Evolutionary conservation across 306 rosid genomes (phyloP).

Genomic region (Medicago arabica): DNA sequence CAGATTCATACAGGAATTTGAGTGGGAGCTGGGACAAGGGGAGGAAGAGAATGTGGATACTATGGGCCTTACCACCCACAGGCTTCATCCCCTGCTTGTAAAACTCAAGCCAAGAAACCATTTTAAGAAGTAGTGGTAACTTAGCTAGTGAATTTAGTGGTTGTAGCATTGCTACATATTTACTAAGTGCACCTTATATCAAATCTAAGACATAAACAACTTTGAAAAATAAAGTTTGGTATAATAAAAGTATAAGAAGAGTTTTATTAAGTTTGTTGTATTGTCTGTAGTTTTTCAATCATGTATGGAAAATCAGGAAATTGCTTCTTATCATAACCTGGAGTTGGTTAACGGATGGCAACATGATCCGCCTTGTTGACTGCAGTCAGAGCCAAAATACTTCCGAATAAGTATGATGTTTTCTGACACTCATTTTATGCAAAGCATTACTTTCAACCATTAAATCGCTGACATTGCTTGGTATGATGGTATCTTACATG

Average conservation of each 20-base stretch:
- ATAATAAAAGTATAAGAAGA: neutral
- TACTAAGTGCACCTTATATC: neutral
- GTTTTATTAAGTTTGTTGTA: neutral
- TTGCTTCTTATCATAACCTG: neutral
- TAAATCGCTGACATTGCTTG: no score
- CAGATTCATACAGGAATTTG: constrained; percentile 76
- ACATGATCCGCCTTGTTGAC: neutral
- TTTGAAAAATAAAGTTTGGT: neutral
- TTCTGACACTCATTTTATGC: neutral
- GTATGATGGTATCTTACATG: no score
- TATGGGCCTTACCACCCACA: constrained; percentile 81
- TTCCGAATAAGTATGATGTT: neutral
- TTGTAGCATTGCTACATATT: constrained; percentile 13
- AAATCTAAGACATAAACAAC: neutral
- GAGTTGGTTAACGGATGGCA: neutral
- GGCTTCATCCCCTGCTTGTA: constrained; percentile 66
- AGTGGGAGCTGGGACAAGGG: constrained; percentile 73
- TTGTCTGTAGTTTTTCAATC: neutral
- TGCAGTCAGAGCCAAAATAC: neutral
- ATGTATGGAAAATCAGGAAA: neutral
- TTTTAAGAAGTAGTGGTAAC: neutral
- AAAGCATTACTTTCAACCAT: no score
- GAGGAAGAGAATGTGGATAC: constrained; percentile 82
- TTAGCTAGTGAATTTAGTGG: neutral
- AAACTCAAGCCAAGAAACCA: constrained; percentile 60